These are phyloP conservation scores for Sphaerulina populicola DNA, from an alignment of 2,329 filamentous ascomycete genomes.

Conservation along the genomic window DNA sequence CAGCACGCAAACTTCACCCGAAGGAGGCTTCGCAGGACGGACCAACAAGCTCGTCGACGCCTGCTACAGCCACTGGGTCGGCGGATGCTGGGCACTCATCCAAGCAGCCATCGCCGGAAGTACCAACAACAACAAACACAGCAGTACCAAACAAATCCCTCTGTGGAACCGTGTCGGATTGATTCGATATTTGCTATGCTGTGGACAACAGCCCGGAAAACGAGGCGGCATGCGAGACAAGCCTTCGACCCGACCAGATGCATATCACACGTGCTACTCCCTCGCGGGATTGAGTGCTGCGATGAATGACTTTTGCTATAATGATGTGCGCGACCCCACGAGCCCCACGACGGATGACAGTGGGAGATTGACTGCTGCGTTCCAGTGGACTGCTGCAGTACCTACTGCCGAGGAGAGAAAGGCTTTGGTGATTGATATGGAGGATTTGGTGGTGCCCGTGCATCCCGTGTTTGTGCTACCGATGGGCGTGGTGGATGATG, in stretches of 20 bases:
- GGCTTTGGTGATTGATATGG: conserved; percentile 54
- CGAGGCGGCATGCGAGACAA: conserved; percentile 86
- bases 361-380: conserved; percentile 34
- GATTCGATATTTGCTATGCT: conserved; percentile 80
- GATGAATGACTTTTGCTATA: conserved; percentile 55
- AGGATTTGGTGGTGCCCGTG: conserved; percentile 59
- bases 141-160: conserved; percentile 25
- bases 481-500: conserved; percentile 53
- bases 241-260: conserved; percentile 79
- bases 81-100: conserved; percentile 85
- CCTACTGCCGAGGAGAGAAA: conserved; percentile 46
- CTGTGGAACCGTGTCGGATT: conserved; percentile 78
- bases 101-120: conserved; percentile 63
- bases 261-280: conserved; percentile 90
- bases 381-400: conserved; percentile 42
- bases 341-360: conserved; percentile 11
- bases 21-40: conserved; percentile 85
- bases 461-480: conserved; percentile 85
- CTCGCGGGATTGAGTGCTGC: conserved; percentile 75
- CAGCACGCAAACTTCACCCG: conserved; percentile 77
- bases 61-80: conserved; percentile 97
- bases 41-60: conserved; percentile 98
- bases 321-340: conserved; percentile 26
- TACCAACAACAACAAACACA: conserved; percentile 23
- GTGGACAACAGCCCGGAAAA: conserved; percentile 63